Conservation (phyloP, 805 yeast species). For the Nakazawaea populi region DNA sequence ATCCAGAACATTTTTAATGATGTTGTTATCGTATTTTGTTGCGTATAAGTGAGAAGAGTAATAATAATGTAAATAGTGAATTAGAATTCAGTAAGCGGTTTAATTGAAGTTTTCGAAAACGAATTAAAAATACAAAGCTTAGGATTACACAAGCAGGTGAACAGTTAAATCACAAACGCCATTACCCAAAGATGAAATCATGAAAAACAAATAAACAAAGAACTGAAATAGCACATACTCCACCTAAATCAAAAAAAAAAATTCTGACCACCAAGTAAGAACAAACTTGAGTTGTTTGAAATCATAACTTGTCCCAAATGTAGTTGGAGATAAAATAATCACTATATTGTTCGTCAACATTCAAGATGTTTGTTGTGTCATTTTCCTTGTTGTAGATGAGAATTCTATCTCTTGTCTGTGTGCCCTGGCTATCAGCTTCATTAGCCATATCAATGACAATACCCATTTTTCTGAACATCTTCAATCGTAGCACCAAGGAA, state of each 20-base stretch:
- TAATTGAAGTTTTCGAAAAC: no score
- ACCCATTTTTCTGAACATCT: slow-evolving; percentile 57
- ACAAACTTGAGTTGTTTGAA: no score
- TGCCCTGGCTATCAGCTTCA: background rate
- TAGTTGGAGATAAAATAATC: slow-evolving; percentile 68
- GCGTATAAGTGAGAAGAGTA: background rate
- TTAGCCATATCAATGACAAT: slow-evolving; percentile 18
- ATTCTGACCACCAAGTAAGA: no score
- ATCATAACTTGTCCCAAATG: slow-evolving; percentile 63
- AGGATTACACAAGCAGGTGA: no score
- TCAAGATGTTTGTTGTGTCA: slow-evolving; percentile 42
- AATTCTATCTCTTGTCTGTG: slow-evolving; percentile 27
- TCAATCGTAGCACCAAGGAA: slow-evolving; percentile 45
- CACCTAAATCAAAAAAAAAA: no score
- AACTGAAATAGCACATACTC: no score
- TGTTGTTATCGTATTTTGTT: background rate
- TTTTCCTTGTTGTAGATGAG: slow-evolving; percentile 43
- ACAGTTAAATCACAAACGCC: no score
- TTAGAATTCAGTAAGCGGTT: background rate
- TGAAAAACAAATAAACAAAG: background rate
- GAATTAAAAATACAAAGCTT: no score
- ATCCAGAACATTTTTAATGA: slow-evolving; percentile 61
- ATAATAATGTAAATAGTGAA: background rate
- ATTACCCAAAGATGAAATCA: background rate
- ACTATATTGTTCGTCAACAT: slow-evolving; percentile 49